A percentile compares a stretch with the other conserved stretches of the same genome.
phyloP scores from a whole-genome alignment of 2,329 filamentous ascomycete species.

The Diaporthe longicolla region DNA sequence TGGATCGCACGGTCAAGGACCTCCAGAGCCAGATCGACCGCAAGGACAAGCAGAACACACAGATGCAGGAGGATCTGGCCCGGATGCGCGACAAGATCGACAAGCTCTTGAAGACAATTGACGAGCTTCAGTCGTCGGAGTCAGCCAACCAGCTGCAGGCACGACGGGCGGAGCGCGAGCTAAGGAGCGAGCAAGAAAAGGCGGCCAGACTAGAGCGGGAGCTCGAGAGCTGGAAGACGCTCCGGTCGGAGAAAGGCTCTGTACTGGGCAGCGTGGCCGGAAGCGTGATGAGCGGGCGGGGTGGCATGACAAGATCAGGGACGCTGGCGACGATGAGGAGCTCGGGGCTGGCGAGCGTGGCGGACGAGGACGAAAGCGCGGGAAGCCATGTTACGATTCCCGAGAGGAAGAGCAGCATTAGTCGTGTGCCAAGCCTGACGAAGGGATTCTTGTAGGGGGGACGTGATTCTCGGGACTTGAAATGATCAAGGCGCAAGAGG shows the following conservation, averaged over 20 bases:
- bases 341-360: conserved; percentile 52
- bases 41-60: conserved; percentile 87
- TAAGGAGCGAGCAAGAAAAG: conserved; percentile 90
- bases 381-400: conserved; percentile 69
- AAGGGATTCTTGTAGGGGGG: conserved; percentile 79
- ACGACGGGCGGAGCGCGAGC: conserved; percentile 89
- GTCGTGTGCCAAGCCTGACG: conserved; percentile 76
- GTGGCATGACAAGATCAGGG: conserved; percentile 48
- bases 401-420: conserved; percentile 76
- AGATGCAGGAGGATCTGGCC: conserved; percentile 85
- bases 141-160: conserved; percentile 84
- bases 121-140: conserved; percentile 92
- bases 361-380: conserved; percentile 52
- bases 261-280: conserved; percentile 45
- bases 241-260: conserved; percentile 74
- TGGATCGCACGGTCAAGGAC: conserved; percentile 94
- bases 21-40: conserved; percentile 93
- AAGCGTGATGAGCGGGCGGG: conserved; percentile 44
- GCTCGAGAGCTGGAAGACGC: conserved; percentile 85
- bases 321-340: conserved; percentile 61
- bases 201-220: conserved; percentile 86
- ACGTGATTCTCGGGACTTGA: conserved; percentile 29
- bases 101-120: conserved; percentile 89
- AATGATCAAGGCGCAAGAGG: conserved; percentile 24
- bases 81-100: conserved; percentile 93